Evolutionary conservation across 345 rosid species (phyloP).

Genomic region (Ailanthus altissimus): DNA sequence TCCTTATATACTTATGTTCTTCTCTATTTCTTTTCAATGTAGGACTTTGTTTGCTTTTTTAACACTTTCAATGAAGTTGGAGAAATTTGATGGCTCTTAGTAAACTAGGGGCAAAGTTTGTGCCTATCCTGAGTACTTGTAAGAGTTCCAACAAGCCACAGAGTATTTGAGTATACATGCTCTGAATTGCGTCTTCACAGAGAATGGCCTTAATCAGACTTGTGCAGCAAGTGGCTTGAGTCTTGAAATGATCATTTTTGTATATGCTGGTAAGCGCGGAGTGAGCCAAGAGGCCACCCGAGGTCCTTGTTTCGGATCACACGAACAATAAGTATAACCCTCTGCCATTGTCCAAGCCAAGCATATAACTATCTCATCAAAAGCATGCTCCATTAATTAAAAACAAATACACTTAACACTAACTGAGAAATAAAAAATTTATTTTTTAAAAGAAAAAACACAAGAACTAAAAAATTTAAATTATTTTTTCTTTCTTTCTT

Average conservation of each 20-base stretch:
- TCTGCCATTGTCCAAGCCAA: constrained; percentile 83
- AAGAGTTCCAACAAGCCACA: constrained; percentile 70
- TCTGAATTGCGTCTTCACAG: not conserved
- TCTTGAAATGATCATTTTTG: constrained; percentile 81
- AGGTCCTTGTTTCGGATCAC: constrained; percentile 82
- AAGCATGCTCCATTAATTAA: constrained; percentile 9
- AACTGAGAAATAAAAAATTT: no score
- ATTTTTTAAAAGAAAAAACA: no score
- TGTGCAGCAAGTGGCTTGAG: constrained; percentile 76
- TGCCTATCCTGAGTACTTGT: constrained; percentile 79
- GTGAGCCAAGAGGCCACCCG: constrained; percentile 77
- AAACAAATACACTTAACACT: not conserved
- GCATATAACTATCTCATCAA: constrained; percentile 57
- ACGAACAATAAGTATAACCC: constrained; percentile 79
- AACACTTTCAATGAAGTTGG: constrained; percentile 78
- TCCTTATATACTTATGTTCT: no score
- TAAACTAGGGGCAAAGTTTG: constrained; percentile 85
- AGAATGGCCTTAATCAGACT: constrained; percentile 89
- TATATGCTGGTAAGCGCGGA: constrained; percentile 92
- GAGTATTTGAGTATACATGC: no score
- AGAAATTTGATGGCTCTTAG: constrained; percentile 89
- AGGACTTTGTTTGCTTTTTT: no score
- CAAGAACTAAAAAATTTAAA: no score
- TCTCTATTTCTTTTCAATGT: no score
- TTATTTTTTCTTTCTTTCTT: no score